Percentiles rank a stretch among this genome's conserved stretches.
phyloP scores from a whole-genome alignment of 257 asterid species.

The Rehmannia glutinosa region DNA sequence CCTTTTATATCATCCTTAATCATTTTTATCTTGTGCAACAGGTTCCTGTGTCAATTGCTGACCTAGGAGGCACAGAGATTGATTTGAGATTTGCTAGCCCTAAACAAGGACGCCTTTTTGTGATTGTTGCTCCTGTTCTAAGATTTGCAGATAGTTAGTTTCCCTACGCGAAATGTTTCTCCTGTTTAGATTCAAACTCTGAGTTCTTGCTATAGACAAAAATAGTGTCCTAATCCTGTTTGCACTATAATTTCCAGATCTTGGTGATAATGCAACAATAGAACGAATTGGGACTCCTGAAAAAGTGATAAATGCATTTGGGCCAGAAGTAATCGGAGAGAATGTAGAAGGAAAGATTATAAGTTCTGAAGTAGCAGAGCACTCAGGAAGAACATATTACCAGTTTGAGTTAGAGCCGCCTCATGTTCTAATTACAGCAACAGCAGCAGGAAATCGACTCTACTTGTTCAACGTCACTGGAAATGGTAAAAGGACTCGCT shows the following conservation, averaged over 20 bases:
- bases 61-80: slow-evolving; percentile 95
- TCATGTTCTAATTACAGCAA: slow-evolving; percentile 80
- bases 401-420: slow-evolving; percentile 95
- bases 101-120: slow-evolving; percentile 73
- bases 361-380: slow-evolving; percentile 56
- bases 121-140: slow-evolving; percentile 84
- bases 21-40: slow-evolving; percentile 17
- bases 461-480: slow-evolving; percentile 80
- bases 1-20: too few relatives aligned
- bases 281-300: slow-evolving; percentile 87
- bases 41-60: slow-evolving; percentile 99
- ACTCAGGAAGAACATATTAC: slow-evolving; percentile 76
- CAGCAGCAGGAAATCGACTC: slow-evolving; percentile 96
- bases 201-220: background rate
- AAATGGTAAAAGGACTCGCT: slow-evolving; percentile 74
- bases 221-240: slow-evolving; percentile 7
- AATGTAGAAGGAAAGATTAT: slow-evolving; percentile 89
- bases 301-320: slow-evolving; percentile 86
- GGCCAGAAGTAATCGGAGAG: slow-evolving; percentile 95
- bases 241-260: slow-evolving; percentile 36
- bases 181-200: too few relatives aligned
- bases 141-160: slow-evolving; percentile 77
- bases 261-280: slow-evolving; percentile 74
- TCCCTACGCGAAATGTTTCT: slow-evolving; percentile 8
- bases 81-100: slow-evolving; percentile 86